Evolutionary conservation across 176 grass and related monocot genomes (phyloP).

Genomic region (Lolium perenne): DNA sequence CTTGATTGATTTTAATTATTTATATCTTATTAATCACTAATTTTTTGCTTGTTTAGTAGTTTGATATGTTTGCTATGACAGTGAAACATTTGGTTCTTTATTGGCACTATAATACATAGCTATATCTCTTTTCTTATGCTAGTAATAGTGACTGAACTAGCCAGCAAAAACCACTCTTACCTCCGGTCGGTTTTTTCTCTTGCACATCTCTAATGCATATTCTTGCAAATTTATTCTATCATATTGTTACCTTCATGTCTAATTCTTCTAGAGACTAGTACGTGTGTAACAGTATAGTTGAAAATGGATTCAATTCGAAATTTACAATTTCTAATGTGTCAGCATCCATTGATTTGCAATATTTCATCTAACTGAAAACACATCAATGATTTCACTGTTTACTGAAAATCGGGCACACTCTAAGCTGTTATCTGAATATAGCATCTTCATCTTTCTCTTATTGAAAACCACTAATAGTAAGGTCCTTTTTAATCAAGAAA

Average conservation of each 20-base stretch:
- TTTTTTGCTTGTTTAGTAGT: background rate
- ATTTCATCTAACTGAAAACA: background rate
- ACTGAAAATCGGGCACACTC: background rate
- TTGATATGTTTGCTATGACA: constrained; percentile 19
- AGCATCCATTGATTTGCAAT: background rate
- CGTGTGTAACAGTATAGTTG: background rate
- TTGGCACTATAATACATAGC: background rate
- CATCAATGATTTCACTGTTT: background rate
- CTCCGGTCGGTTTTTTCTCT: background rate
- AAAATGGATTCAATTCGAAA: too few relatives aligned
- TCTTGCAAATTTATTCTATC: background rate
- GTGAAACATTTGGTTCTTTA: background rate
- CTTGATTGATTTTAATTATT: constrained; percentile 16
- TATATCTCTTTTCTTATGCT: background rate
- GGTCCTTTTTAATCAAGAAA: background rate
- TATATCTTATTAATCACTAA: background rate
- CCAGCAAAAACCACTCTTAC: background rate
- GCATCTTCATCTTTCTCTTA: background rate
- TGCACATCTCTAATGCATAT: background rate
- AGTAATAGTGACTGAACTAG: background rate
- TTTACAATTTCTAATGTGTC: background rate
- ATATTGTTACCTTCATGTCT: background rate
- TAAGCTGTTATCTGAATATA: background rate
- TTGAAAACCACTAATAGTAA: background rate
- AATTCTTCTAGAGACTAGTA: too few relatives aligned